Evolutionary conservation across 2,329 filamentous ascomycete genomes (phyloP), one percentile per base, ranked within the genome.

Genomic region (Stemphylium lycopersici): DNA sequence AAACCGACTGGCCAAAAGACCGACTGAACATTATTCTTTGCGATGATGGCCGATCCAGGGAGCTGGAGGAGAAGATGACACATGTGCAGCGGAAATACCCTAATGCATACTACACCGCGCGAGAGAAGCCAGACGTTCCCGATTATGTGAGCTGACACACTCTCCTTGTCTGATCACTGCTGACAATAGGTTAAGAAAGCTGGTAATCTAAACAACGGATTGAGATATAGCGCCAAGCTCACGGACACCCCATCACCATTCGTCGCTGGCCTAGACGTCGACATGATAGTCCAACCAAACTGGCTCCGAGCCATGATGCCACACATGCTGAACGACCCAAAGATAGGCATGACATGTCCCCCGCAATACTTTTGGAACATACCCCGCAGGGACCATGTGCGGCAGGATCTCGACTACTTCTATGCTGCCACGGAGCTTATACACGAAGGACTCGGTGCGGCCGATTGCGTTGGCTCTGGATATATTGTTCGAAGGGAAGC

Each of bases 391-490:
- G 86, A 88, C 48, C 83, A 84, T 12, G 78, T 88, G 6, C 78
- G 79, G 1, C 84, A 86, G 67, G 82, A 79, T 66, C 78, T 86
- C 38, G 81, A 85, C 63, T 81, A 82, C 57, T 86, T 87, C 67
- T 82, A 84, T 8, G 82, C 85, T 67, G 73, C 79, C n/a, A 77
- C 76, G 66, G 80, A 81, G 56, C 73, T 74, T 4, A 76, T 78
- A 36, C 79, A 80, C 55, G 79, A 81, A 54, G 72, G 73, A 0
- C 67, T 77, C 24, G 76, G 75, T 71, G 82, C 84, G 4, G 84
- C 84, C n/a, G 85, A 84, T 80, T 87, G 84, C 62, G 85, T 83
- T n/a, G 85, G 86, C 4, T 87, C 85, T 4, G 86, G 86, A 6
- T 88, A 86, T 59, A 74, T 84, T 4, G 79, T 82, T 24, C 83